Conservation (phyloP, 2,329 filamentous ascomycete species). For the Pseudogymnoascus sp. region DNA sequence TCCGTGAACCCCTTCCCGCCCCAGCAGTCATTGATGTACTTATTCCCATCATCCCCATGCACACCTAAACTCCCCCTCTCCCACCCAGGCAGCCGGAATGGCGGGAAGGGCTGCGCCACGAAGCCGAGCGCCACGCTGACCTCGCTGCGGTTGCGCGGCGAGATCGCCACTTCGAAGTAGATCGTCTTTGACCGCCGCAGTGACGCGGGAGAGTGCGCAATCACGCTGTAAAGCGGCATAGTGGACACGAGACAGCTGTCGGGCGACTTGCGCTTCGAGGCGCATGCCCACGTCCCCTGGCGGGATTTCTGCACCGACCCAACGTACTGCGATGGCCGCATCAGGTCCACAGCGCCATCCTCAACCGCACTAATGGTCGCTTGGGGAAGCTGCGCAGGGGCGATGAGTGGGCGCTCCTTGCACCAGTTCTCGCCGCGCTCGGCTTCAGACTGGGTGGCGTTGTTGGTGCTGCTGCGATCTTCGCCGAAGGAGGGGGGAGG, state of each 20-base stretch:
- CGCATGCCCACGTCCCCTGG: slow-evolving; percentile 46
- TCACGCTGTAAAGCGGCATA: slow-evolving; percentile 60
- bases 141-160: slow-evolving; percentile 34
- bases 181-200: slow-evolving; percentile 44
- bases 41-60: slow-evolving; percentile 73
- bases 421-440: slow-evolving; percentile 63
- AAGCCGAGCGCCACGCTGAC: slow-evolving; percentile 60
- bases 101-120: slow-evolving; percentile 66
- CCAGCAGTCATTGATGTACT: slow-evolving; percentile 68
- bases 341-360: slow-evolving; percentile 46
- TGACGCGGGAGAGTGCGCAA: slow-evolving; percentile 49
- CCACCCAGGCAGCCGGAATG: slow-evolving; percentile 74
- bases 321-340: slow-evolving; percentile 42
- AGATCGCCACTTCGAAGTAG: slow-evolving; percentile 66
- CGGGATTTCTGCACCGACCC: slow-evolving; percentile 40
- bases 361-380: slow-evolving; percentile 42
- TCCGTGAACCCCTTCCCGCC: slow-evolving; percentile 63
- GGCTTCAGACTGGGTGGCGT: slow-evolving; percentile 59
- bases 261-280: slow-evolving; percentile 36
- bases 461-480: slow-evolving; percentile 60
- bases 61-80: slow-evolving; percentile 67
- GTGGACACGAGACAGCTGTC: slow-evolving; percentile 62
- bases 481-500: slow-evolving; percentile 64
- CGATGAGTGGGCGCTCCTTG: slow-evolving; percentile 47
- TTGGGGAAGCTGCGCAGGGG: slow-evolving; percentile 43